phyloP scores from a whole-genome alignment of 345 rosid species.

The Eucalyptus guilfoylei region DNA sequence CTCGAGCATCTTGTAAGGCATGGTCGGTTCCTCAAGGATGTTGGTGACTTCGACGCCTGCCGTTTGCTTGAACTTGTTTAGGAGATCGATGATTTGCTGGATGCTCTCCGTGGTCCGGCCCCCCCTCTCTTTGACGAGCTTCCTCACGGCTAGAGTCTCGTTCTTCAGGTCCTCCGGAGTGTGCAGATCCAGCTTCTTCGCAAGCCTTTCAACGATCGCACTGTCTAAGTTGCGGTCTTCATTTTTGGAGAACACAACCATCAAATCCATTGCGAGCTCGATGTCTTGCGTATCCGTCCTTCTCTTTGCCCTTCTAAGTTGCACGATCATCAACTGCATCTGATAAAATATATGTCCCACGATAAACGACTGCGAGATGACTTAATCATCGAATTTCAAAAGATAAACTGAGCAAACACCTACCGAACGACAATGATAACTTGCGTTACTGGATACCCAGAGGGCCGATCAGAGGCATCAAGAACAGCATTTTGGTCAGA shows the following conservation, averaged over 20 bases:
- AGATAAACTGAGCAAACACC: neutral
- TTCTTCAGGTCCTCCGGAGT: constrained; percentile 36
- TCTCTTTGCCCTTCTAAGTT: constrained; percentile 42
- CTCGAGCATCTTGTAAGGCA: constrained; percentile 6
- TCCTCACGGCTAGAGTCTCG: constrained; percentile 46
- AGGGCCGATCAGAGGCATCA: neutral
- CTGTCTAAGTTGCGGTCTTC: constrained; percentile 55
- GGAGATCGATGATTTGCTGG: constrained; percentile 46
- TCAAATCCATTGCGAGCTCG: constrained; percentile 73
- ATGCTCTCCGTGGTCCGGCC: constrained; percentile 16
- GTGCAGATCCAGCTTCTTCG: constrained; percentile 58
- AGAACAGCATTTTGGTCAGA: neutral
- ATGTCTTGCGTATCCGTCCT: constrained; percentile 77
- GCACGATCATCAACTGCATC: constrained; percentile 39
- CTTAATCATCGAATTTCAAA: neutral
- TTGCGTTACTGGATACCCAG: neutral
- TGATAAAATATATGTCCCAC: neutral
- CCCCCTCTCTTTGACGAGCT: constrained; percentile 31
- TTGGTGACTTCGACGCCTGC: constrained; percentile 42
- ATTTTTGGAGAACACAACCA: constrained; percentile 52
- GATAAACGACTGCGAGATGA: neutral
- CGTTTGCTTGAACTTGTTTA: constrained; percentile 49
- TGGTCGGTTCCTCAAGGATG: constrained; percentile 15
- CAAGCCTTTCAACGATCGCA: constrained; percentile 61
- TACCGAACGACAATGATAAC: neutral